Evolutionary conservation across 768 basidiomycete genomes (phyloP), one percentile per base, ranked within the genome.

Genomic region (Lentinula sp.): DNA sequence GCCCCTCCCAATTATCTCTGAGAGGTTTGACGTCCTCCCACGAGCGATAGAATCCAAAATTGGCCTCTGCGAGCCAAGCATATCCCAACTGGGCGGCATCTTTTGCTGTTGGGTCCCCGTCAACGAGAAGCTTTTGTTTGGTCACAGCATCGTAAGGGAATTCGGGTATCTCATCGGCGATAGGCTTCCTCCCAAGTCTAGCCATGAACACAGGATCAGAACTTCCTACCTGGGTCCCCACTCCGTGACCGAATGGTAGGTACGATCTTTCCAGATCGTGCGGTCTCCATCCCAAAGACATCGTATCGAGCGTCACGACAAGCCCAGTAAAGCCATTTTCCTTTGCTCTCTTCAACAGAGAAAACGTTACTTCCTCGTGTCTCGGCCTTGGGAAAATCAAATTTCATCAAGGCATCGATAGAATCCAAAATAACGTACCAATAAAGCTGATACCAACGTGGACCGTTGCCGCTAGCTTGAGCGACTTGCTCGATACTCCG

Each of bases 151-250:
- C 80, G 66, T 90, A 85, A 1, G 90, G 90, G 67, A 86, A 91
- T 42, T 67, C 64, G 1, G 82, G 70, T 28, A 50, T 59, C 50
- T 79, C 65, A 18, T 68, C 63, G 53, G 79, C 37, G 37, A 39
- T 62, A 39, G 83, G 81, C 61, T 83, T 72, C 35, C 77, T 76
- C 46, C 77, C 77, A 62, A 77, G 75, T 36, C 78, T 77, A 1
- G 73, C 74, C 91, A 91, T 91, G 73, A 91, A 93, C 12, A 82
- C 88, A 0, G 91, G 91, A 67, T 93, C 91, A 0, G 87, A 86
- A 6, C 76, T 77, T 54, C 87, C 88, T 28, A 89, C 79, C 67
- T 90, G 86, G 43, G 76, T 72, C 6, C 90, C 90, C 18, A 85
- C 71, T 6, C 88, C 88, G 60, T 87, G 84, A 0, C 66, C 65